A percentile compares a stretch with the other conserved stretches of the same genome.
Evolutionary conservation across 805 yeast genomes (phyloP).

Genomic region (Myxozyma melibiosi): DNA sequence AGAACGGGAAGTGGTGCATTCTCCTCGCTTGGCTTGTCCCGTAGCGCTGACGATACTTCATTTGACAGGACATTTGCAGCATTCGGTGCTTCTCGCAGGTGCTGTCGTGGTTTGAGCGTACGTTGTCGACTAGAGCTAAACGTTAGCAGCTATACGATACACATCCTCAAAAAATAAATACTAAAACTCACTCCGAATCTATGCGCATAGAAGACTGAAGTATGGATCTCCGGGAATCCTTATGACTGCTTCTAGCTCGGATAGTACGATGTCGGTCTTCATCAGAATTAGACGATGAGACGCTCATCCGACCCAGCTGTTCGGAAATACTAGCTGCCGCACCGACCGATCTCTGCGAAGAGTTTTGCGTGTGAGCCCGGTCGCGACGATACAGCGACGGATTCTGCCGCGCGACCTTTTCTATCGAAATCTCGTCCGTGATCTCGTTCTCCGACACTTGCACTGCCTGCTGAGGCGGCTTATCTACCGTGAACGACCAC

Average conservation of each 20-base stretch:
- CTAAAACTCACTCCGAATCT: conserved; percentile 19
- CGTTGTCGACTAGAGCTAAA: conserved; percentile 8
- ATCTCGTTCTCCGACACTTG: conserved; percentile 11
- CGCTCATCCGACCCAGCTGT: conserved; percentile 2
- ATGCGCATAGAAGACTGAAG: conserved; percentile 2
- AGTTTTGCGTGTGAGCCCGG: conserved; percentile 1
- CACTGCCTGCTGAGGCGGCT: neutral
- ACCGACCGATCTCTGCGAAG: neutral
- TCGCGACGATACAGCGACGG: conserved; percentile 6
- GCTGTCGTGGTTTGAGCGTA: conserved; percentile 18
- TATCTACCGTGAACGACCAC: conserved; percentile 28
- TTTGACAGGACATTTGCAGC: neutral
- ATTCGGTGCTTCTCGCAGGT: conserved; percentile 14
- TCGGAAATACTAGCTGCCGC: conserved; percentile 4
- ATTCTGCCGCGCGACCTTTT: neutral
- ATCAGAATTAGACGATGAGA: conserved; percentile 1
- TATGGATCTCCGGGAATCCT: conserved; percentile 1
- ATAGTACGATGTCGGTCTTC: conserved; percentile 7
- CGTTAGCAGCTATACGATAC: neutral
- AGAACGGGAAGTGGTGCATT: conserved; percentile 10
- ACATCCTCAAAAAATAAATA: neutral
- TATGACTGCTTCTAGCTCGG: neutral
- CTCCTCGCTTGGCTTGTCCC: conserved; percentile 11
- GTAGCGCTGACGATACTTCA: conserved; percentile 2
- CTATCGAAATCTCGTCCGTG: neutral